A percentile compares a stretch with the other conserved stretches of the same genome.
Conservation (phyloP, 306 rosid species). For the Sicyos edulis region DNA sequence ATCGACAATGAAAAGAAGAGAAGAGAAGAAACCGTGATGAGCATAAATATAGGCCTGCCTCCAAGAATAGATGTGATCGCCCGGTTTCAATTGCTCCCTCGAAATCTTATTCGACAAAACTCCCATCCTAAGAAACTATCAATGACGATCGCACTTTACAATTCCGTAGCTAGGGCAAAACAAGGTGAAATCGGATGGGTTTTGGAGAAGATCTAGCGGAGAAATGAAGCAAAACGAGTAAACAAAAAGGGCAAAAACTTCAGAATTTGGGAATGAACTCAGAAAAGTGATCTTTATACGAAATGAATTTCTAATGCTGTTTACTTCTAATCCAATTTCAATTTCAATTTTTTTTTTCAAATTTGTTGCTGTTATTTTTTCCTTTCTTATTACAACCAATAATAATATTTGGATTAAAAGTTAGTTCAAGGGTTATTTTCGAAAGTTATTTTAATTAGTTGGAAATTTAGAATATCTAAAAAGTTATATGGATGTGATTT, state of each 20-base stretch:
- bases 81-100: slow-evolving; percentile 40
- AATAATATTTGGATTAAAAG: no score
- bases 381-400: no score
- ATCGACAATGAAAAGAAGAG: neutral
- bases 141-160: neutral
- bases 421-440: no score
- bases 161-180: neutral
- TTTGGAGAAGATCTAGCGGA: neutral
- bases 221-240: neutral
- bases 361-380: no score
- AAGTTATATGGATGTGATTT: no score
- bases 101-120: slow-evolving; percentile 51
- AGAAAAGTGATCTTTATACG: no score
- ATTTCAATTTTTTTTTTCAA: no score
- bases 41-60: slow-evolving; percentile 55
- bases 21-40: slow-evolving; percentile 53
- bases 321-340: no score
- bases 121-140: slow-evolving; percentile 35
- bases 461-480: no score
- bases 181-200: neutral
- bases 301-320: no score
- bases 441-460: no score
- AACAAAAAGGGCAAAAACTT: neutral
- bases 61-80: slow-evolving; percentile 85
- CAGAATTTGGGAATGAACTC: neutral